Base-by-base conservation (phyloP, 352 stramenopile genomes). In the Phytophthora fragariae region DNA sequence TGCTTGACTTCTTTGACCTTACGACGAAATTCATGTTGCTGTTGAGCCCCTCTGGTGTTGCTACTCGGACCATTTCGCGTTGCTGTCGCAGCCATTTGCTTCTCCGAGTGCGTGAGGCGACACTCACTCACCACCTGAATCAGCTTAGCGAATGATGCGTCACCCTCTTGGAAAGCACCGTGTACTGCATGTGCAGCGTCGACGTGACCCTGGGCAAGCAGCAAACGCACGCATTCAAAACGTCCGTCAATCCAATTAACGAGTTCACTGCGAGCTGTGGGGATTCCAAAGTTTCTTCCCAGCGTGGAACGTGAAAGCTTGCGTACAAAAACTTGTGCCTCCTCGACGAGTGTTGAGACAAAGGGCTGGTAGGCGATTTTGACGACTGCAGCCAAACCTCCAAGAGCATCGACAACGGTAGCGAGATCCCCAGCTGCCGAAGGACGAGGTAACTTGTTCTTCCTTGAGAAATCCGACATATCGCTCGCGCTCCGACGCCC, bases 401-500 rank as follows among this genome's bases (percentile, higher is more conserved):
- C 46, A 1, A 66, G 19, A 2, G 46, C 44, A 27, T 58, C 47
- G 5, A 57, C 15, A 19, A 57, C 24, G 7, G 46, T 15, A 5
- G 59, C 19, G 0, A 66, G n/a, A 39, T 58, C 47, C 2, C 11
- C 15, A 24, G 35, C 35, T 49, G 19, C 35, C 4, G 56, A n/a
- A n/a, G 56, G 11, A 19, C 47, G 46, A 17, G 46, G 47, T 37
- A 66, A 27, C 31, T 68, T 61, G 35, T 55, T 68, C 19, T 59
- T 59, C n/a, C 24, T 53, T 4, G 60, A 59, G 6, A 67, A 67
- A 41, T 67, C 60, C 6, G 49, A 24, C 61, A 68, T 61, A 46
- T 60, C 49, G 7, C 15, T 33, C 1, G 15, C 10, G 1, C 1
- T 11, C 7, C 33, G n/a, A 2, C 35, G 52, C 2, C 47, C 19